Evolutionary conservation across 176 grass and related monocot genomes (phyloP), one percentile per base, ranked within the genome.

Genomic region (Oryza glumipatula): DNA sequence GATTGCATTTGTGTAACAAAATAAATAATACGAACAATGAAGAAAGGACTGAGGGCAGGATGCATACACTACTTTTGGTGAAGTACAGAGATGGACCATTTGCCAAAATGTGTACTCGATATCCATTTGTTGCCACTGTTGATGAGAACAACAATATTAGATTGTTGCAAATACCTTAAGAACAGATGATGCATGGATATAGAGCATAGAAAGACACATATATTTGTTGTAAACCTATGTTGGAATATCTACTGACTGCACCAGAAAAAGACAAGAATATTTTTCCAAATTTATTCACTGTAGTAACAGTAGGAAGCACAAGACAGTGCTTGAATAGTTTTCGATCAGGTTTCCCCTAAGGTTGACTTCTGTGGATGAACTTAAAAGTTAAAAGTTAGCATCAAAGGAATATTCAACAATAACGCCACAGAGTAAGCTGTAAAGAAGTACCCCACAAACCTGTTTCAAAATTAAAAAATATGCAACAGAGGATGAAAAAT

Each of bases 71-170:
- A 99, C 81, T 99, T 99, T 96, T 19, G 91, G 96, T 77, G 96
- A 96, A 84, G 93, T 99, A 92, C 93, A 99, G 56, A 99, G 96
- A 92, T 99, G 85, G 81, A 99, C 93, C 96, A 99, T 99, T 96
- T 99, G 96, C 96, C 96, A 99, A 89, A 99, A 96, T 63, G 96
- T 96, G 84, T 99, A 99, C 88, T 99, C 93, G 21, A 96, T 91
- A 79, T 99, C 96, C 96, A 99, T 99, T 98, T 99, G 96, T 90
- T 96, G 96, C 96, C 96, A 99, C 96, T 99, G 87, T 70, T 68
- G 85, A 85, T 77, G 67, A 82, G 63, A 76, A 88, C 28, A 85
- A 85, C 8, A 89, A 82, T 38, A 76, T 68, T 68, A 65, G 36
- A 72, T 83, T 47, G 41, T n/a, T n/a, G 30, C 61, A 64, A 24